Evolutionary conservation across 345 rosid genomes (phyloP).

Genomic region (Cardiospermum halicacabum): DNA sequence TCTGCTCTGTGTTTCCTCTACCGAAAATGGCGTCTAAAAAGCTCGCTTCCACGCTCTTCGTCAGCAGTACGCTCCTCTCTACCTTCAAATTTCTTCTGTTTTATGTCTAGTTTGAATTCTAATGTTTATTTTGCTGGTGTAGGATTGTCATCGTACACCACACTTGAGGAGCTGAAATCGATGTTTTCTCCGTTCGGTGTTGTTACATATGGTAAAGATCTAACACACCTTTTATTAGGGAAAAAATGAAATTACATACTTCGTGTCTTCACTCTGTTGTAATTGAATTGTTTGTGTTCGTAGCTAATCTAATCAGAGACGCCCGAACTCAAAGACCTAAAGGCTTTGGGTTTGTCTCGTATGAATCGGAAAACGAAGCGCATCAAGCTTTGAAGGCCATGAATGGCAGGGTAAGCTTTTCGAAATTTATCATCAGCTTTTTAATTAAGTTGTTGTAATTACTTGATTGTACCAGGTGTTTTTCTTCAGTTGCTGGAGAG

Average conservation of each 20-base stretch:
- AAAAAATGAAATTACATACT: not conserved
- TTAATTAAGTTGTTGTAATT: not conserved
- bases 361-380: constrained; percentile 50
- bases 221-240: not conserved
- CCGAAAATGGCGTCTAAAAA: constrained; percentile 36
- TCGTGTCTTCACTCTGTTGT: not conserved
- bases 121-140: not conserved
- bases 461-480: too few species aligned
- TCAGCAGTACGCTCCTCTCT: constrained; percentile 33
- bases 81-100: not conserved
- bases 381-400: constrained; percentile 53
- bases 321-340: constrained; percentile 53
- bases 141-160: constrained; percentile 41
- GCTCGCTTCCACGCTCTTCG: constrained; percentile 40
- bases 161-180: constrained; percentile 21
- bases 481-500: too few species aligned
- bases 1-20: not conserved
- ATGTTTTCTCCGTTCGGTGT: constrained; percentile 43
- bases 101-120: not conserved
- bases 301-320: constrained; percentile 50
- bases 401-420: constrained; percentile 55
- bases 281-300: not conserved
- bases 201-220: constrained; percentile 28
- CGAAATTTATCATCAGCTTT: not conserved
- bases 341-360: constrained; percentile 71